Conservation (phyloP, 1,284 basidiomycete species). For the Leccinum ponderosum region DNA sequence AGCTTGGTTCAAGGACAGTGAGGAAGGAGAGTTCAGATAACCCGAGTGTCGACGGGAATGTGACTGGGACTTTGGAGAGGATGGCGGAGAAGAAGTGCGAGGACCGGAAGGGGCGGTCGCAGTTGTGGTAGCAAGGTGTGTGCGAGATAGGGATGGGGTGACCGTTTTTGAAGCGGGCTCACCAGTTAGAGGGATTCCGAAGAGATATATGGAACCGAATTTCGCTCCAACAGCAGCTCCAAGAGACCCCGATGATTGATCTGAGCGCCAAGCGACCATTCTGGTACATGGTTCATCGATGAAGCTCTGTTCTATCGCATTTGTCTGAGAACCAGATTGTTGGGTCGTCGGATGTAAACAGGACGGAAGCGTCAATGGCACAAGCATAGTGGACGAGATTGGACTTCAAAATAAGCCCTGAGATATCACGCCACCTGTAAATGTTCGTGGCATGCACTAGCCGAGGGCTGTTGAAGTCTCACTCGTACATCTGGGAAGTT, state of each 20-base stretch:
- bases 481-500: conserved; percentile 7
- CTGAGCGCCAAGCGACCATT: conserved; percentile 24
- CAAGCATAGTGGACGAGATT: conserved; percentile 21
- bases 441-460: conserved; percentile 6
- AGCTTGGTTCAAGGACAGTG: conserved; percentile 33
- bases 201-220: conserved; percentile 39
- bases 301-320: conserved; percentile 26
- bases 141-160: conserved; percentile 16
- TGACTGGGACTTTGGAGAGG: conserved; percentile 26
- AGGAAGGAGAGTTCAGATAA: conserved; percentile 34
- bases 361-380: conserved; percentile 28
- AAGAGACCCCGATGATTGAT: conserved; percentile 4
- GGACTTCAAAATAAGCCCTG: neutral
- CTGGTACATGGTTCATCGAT: conserved; percentile 20
- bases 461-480: neutral
- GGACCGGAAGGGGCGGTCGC: conserved; percentile 20
- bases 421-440: neutral
- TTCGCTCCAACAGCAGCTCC: conserved; percentile 37
- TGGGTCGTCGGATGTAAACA: conserved; percentile 16
- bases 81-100: conserved; percentile 36
- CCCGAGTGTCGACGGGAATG: conserved; percentile 30
- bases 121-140: conserved; percentile 7
- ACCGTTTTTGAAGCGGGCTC: conserved; percentile 9
- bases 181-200: conserved; percentile 27
- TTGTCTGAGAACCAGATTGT: conserved; percentile 7